Base-by-base conservation (phyloP, 257 asterid species). In the Mentha longifolia region DNA sequence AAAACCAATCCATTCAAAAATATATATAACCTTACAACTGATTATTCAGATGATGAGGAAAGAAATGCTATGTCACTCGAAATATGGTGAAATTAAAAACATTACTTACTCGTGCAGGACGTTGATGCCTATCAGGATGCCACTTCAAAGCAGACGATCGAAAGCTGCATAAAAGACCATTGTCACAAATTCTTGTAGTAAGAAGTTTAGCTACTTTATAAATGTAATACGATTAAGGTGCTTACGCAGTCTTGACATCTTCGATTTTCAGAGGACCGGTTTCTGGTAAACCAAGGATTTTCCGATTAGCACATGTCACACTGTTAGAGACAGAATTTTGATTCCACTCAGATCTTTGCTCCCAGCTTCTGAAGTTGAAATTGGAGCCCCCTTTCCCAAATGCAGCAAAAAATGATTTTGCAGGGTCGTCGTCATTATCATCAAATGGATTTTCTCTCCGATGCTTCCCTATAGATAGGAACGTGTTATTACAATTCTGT, bases 51-150 rank as follows among this genome's bases (percentile, higher is more conserved):
- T 5, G 8, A 45, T 14, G 16, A 43, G 16, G 50, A 0, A 43
- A 43, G 35, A 17, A 57, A 37, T 17, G 15, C 25, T 22, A 22
- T 22, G 25, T 22, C 25, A 46, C 49, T 25, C 10, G 37, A 19
- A 67, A 50, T 22, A 9, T 7, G 14, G 28, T 7, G 63, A 47
- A 13, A 7, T 13, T 31, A 60, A 67, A 62, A 67, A 9, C 61
- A 12, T 33, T 76, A 63, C 85, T 75, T 45, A 88, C 98, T 91
- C 83, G 90, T 74, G 96, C 74, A 75, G 90, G 80, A 50, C 90
- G 88, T 80, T 85, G 98, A 81, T 92, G 92, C 78, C 83, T 87
- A 77, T 92, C 98, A 22, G 98, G 98, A 79, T 92, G 98, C 98
- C 98, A 92, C 78, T 84, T 92, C 77, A 92, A 71, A 76, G 98